A percentile compares a stretch with the other conserved stretches of the same genome.
Conservation (phyloP, 192 early-diverging fungal genomes). For the Geranomyces variabilis region DNA sequence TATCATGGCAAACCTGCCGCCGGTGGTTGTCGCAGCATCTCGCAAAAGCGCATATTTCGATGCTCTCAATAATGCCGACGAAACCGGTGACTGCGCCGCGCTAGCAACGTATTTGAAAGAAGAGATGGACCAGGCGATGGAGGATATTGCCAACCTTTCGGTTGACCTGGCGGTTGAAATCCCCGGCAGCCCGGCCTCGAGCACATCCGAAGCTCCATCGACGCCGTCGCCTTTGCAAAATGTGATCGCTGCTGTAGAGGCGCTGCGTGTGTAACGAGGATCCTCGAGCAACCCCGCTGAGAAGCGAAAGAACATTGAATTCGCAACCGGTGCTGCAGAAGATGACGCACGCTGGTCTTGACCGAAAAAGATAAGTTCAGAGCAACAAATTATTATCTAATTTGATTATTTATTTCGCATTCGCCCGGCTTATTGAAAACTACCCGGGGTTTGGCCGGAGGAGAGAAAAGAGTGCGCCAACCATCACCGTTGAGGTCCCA, state of each 20-base stretch:
- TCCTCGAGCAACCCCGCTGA: too few relatives aligned
- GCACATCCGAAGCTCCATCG: background rate
- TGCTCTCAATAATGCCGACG: background rate
- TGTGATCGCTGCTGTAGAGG: constrained; percentile 10
- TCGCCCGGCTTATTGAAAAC: too few relatives aligned
- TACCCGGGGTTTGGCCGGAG: too few relatives aligned
- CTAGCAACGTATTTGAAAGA: constrained; percentile 2
- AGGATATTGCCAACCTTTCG: background rate
- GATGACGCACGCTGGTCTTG: too few relatives aligned
- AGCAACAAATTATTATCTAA: too few relatives aligned
- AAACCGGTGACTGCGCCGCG: background rate
- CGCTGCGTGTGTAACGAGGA: too few relatives aligned
- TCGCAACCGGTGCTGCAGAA: too few relatives aligned
- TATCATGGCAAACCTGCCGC: constrained; percentile 8
- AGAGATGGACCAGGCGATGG: constrained; percentile 16
- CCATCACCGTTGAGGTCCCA: too few relatives aligned
- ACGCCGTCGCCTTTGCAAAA: constrained; percentile 5
- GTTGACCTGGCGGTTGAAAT: background rate
- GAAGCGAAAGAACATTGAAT: too few relatives aligned
- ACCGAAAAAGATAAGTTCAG: too few relatives aligned
- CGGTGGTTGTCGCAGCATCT: background rate
- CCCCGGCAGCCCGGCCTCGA: background rate
- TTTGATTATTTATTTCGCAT: too few relatives aligned
- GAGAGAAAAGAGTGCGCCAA: too few relatives aligned
- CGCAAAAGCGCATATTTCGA: constrained; percentile 15